phyloP scores from a whole-genome alignment of 306 rosid genomes.

The Acacia acuminata region DNA sequence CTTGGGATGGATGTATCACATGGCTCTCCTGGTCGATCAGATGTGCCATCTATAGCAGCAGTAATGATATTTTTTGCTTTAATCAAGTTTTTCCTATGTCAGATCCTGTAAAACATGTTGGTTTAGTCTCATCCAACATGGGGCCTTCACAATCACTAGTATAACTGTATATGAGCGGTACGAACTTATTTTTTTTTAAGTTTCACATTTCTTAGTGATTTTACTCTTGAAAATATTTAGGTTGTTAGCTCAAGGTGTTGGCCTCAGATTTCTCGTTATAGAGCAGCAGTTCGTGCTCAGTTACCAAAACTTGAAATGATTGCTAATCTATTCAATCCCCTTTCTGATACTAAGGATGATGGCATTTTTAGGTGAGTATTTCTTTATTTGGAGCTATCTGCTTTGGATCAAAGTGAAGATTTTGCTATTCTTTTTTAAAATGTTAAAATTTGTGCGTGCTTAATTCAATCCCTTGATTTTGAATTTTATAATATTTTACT shows the following conservation, averaged over 20 bases:
- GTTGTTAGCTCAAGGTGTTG: constrained; percentile 49
- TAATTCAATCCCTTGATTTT: neutral
- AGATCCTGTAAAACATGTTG: neutral
- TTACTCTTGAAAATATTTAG: constrained; percentile 10
- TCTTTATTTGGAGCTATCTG: neutral
- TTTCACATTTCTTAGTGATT: neutral
- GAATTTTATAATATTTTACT: neutral
- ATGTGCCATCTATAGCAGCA: constrained; percentile 92
- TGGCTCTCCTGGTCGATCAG: constrained; percentile 92
- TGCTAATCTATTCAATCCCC: constrained; percentile 29
- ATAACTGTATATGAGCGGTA: too few species aligned
- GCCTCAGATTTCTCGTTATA: constrained; percentile 43
- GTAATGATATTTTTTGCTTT: constrained; percentile 33
- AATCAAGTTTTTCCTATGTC: neutral
- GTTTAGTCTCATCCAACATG: too few species aligned
- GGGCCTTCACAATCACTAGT: too few species aligned
- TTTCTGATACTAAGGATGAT: constrained; percentile 15
- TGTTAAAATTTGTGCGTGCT: neutral
- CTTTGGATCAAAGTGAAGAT: neutral
- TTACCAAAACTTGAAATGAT: constrained; percentile 38
- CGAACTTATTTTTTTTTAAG: too few species aligned
- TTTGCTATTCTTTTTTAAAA: too few species aligned
- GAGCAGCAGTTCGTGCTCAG: constrained; percentile 43
- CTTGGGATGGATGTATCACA: constrained; percentile 94
- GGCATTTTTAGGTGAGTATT: constrained; percentile 39